These are phyloP conservation scores for Cyclocybe cylindracea DNA, from an alignment of 768 basidiomycete species.

Conservation along the genomic window DNA sequence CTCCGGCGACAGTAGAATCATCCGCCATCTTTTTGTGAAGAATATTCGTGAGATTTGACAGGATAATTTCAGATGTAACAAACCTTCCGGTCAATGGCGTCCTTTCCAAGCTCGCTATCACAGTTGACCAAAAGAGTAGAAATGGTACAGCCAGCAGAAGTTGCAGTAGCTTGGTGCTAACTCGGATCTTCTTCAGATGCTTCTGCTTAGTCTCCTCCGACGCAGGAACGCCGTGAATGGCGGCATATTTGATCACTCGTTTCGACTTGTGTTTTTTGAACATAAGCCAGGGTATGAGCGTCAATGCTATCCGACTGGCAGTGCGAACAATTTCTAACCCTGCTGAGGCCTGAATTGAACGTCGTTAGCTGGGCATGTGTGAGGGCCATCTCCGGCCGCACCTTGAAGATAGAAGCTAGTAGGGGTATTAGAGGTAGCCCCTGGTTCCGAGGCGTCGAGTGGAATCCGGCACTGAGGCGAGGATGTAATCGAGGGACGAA, in stretches of 20 bases:
- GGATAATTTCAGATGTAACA: constrained; percentile 20
- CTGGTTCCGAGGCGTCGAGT: constrained; percentile 36
- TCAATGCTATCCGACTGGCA: constrained; percentile 69
- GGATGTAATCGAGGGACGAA: constrained; percentile 7
- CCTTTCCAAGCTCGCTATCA: constrained; percentile 71
- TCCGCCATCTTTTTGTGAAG: constrained; percentile 64
- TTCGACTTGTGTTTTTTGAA: constrained; percentile 56
- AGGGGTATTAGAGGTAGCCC: constrained; percentile 48
- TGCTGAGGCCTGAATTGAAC: constrained; percentile 61
- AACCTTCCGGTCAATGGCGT: constrained; percentile 88
- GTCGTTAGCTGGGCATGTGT: not conserved
- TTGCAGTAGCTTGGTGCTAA: constrained; percentile 50
- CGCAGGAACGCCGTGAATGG: constrained; percentile 48
- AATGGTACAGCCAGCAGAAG: constrained; percentile 62
- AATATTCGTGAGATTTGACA: constrained; percentile 6
- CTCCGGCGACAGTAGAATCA: constrained; percentile 88
- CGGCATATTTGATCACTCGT: constrained; percentile 50
- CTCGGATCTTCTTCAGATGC: constrained; percentile 49
- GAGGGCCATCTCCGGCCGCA: constrained; percentile 23
- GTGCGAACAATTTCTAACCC: constrained; percentile 71
- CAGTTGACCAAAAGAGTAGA: constrained; percentile 63
- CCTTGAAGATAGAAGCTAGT: constrained; percentile 67
- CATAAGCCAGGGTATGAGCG: constrained; percentile 70
- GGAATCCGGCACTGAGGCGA: constrained; percentile 26
- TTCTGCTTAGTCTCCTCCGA: constrained; percentile 54